Evolutionary conservation across 2,329 filamentous ascomycete genomes (phyloP), one percentile per base, ranked within the genome.

Genomic region (Aspergillus carbonarius): DNA sequence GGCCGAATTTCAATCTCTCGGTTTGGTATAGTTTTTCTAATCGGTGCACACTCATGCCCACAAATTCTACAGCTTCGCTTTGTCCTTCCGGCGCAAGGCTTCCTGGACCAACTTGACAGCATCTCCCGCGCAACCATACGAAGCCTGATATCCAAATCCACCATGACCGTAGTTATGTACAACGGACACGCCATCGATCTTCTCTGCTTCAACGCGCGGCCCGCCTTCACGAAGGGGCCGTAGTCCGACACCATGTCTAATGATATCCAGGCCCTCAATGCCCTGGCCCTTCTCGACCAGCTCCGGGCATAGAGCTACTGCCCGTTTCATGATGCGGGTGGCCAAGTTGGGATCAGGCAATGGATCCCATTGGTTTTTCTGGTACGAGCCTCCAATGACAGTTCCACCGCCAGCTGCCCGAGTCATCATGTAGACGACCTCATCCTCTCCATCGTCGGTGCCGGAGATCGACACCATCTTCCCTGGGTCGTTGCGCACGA

Each of bases 371-470:
- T 87, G 89, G 27, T 87, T 83, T 67, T 88, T 85, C 72, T 92
- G 88, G 68, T 96, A 90, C 48, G 88, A 93, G 2, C 93, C 93
- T n/a, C 92, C 93, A 2, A 96, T 79, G 42, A 96, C 82, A 0
- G 91, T 95, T 10, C 93, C 93, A 18, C 92, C 93, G n/a, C 87
- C 76, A 51, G 72, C 72, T 1, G 92, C 90, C 27, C 93, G 84
- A 68, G 86, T 87, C 92, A 97, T 96, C 49, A 90, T 82, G 72
- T 97, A 97, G 58, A 85, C 79, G 4, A 88, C 79, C 74, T 96
- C 92, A 34, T 88, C 87, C 0, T 81, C 78, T 2, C 85, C 88
- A 67, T 95, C 90, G 51, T 92, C 88, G 0, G 86, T 89, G 42
- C 90, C 89, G 10, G 88, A 92, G 13, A 84, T 81, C 6, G 83